Evolutionary conservation across 1,284 basidiomycete genomes (phyloP).

Genomic region (Puccinia novopanici): DNA sequence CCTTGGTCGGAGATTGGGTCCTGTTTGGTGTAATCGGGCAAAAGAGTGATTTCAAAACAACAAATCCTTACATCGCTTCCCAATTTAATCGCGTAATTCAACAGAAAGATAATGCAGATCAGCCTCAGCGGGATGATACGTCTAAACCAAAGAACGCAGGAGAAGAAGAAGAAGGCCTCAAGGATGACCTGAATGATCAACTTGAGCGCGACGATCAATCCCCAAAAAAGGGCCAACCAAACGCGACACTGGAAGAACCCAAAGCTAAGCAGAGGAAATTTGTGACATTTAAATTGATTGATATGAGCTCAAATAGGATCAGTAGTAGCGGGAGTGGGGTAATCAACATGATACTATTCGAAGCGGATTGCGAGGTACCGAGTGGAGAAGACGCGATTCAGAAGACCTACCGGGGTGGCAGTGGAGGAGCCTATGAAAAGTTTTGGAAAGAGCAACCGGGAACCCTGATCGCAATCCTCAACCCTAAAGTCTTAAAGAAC

Average conservation of each 20-base stretch:
- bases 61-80: conserved; percentile 51
- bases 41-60: conserved; percentile 72
- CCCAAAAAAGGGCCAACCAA: conserved; percentile 52
- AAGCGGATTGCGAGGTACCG: conserved; percentile 63
- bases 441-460: conserved; percentile 82
- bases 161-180: conserved; percentile 31
- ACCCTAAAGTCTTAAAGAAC: conserved; percentile 81
- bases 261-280: conserved; percentile 55
- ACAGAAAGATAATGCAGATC: conserved; percentile 8
- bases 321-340: conserved; percentile 75
- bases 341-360: conserved; percentile 80
- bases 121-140: background rate
- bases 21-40: conserved; percentile 86
- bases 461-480: conserved; percentile 83
- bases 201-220: conserved; percentile 53
- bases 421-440: conserved; percentile 84
- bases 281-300: conserved; percentile 80
- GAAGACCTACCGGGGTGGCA: conserved; percentile 79
- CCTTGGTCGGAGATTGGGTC: conserved; percentile 86
- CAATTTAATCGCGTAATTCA: conserved; percentile 10
- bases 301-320: conserved; percentile 66
- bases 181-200: conserved; percentile 16
- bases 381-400: conserved; percentile 53
- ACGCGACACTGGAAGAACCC: conserved; percentile 53
- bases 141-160: background rate